Base-by-base conservation (phyloP, 768 basidiomycete species). In the Auriculariales sp. region DNA sequence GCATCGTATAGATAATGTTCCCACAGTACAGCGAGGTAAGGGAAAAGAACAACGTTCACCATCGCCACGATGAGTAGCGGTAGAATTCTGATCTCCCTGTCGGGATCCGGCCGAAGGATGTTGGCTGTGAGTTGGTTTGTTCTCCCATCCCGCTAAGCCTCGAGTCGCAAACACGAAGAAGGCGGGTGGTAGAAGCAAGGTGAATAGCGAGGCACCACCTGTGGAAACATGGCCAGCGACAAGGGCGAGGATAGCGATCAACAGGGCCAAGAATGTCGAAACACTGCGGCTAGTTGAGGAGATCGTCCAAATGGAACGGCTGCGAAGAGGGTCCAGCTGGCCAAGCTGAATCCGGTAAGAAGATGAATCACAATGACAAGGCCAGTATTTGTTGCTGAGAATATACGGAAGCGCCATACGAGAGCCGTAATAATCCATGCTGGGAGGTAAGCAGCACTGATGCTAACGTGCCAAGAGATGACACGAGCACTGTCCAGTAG, bases 141-240 rank as follows among this genome's bases (percentile, higher is more conserved):
- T 73, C 63, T 89, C 84, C 56, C 72, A 87, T 11, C 81, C 81
- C 48, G 74, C 72, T 1, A 88, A 73, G 1, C 77, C 75, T 39
- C 81, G 73, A 7, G 78, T 74, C 5, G 76, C 77, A 56, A 86
- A 87, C 19, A 84, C 71, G 55, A 83, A 88, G 62, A 79, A 87
- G 10, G 75, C 73, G 1, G 86, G 83, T 0, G 86, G 86, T 57
- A 87, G 86, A 22, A 87, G 56, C 44, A 87, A 58, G 2, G 81
- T 74, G 57, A 83, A 81, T 24, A 86, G 62, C 53, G 78, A 73
- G 17, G 79, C 75, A 1, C 64, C 66, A 3, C 62, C 72, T 1
- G 69, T 71, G 1, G 70, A 69, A 22, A 46, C 65, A 32, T 50
- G 52, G 30, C 64, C 61, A 48, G 80, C 66, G 0, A 81, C 72